phyloP scores from a whole-genome alignment of 805 yeast genomes.

The Schwanniomyces sp. region DNA sequence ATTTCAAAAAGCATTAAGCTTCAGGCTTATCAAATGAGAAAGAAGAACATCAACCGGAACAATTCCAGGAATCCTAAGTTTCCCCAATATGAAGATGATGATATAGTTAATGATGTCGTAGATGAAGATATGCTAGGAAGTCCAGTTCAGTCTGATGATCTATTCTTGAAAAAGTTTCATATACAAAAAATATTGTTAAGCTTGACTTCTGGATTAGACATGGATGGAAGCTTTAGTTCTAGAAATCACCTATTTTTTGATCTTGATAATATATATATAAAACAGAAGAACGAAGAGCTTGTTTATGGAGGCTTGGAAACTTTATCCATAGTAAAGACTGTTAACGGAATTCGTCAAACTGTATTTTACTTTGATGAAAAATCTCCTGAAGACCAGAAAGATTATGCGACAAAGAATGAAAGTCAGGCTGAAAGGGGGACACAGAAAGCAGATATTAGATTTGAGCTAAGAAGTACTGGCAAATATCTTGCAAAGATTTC shows the following conservation, averaged over 20 bases:
- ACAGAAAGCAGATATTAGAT: slow-evolving; percentile 49
- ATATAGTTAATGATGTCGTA: slow-evolving; percentile 13
- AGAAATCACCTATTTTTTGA: slow-evolving; percentile 23
- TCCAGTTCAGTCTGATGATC: slow-evolving; percentile 6
- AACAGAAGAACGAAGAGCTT: slow-evolving; percentile 42
- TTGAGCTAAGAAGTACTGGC: slow-evolving; percentile 38
- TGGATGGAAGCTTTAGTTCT: slow-evolving; percentile 40
- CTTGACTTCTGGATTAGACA: slow-evolving; percentile 45
- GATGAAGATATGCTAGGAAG: slow-evolving; percentile 5
- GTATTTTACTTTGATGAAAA: slow-evolving; percentile 26
- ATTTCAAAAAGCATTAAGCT: slow-evolving; percentile 35
- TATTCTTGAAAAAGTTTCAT: slow-evolving; percentile 37
- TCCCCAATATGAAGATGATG: slow-evolving; percentile 24
- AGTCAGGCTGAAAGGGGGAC: background rate
- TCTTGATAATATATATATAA: slow-evolving; percentile 32
- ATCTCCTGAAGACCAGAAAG: background rate
- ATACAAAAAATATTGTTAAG: slow-evolving; percentile 40
- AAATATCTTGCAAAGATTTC: slow-evolving; percentile 5
- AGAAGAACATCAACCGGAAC: slow-evolving; percentile 7
- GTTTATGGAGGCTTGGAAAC: slow-evolving; percentile 49
- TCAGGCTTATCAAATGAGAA: slow-evolving; percentile 28
- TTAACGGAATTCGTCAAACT: slow-evolving; percentile 13
- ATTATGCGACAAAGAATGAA: background rate
- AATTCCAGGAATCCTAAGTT: slow-evolving; percentile 11
- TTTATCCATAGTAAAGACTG: slow-evolving; percentile 23